These are phyloP conservation scores for Rubroshorea leprosula DNA, from an alignment of 345 rosid species.

Conservation along the genomic window DNA sequence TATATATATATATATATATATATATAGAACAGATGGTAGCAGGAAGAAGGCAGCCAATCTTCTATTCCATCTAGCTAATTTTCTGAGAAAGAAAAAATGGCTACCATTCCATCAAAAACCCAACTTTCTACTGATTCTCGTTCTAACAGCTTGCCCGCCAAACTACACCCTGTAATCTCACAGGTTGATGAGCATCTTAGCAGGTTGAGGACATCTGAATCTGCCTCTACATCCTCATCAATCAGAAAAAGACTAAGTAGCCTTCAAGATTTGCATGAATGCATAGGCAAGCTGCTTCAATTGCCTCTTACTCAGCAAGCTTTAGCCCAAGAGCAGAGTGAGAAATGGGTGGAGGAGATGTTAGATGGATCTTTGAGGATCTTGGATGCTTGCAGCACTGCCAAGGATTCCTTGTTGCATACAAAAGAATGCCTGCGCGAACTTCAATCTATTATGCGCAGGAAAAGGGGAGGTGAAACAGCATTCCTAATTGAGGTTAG, in stretches of 20 bases:
- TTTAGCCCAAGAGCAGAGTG: conserved; percentile 20
- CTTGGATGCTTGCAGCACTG: conserved; percentile 24
- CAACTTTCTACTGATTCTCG: conserved; percentile 9
- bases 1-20: too few species aligned
- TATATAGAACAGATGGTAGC: background rate
- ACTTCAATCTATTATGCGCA: conserved; percentile 30
- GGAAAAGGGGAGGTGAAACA: conserved; percentile 24
- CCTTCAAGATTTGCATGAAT: conserved; percentile 32
- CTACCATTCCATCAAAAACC: background rate
- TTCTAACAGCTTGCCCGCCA: conserved; percentile 25
- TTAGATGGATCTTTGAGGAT: conserved; percentile 28
- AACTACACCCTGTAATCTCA: conserved; percentile 19
- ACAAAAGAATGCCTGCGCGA: conserved; percentile 25
- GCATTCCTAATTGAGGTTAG: conserved; percentile 20
- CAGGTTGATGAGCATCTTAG: conserved; percentile 18
- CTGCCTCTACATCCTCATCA: conserved; percentile 16
- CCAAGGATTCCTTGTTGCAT: conserved; percentile 31
- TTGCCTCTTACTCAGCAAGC: conserved; percentile 23
- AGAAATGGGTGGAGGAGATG: conserved; percentile 17
- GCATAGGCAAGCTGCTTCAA: conserved; percentile 22
- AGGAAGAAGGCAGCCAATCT: background rate
- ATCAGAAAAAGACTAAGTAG: background rate
- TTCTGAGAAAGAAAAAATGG: background rate
- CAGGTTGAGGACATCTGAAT: conserved; percentile 16
- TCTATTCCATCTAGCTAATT: background rate